These are phyloP conservation scores for Dryadomyces quercus-mongolicae DNA, from an alignment of 2,329 filamentous ascomycete genomes.

Conservation along the genomic window DNA sequence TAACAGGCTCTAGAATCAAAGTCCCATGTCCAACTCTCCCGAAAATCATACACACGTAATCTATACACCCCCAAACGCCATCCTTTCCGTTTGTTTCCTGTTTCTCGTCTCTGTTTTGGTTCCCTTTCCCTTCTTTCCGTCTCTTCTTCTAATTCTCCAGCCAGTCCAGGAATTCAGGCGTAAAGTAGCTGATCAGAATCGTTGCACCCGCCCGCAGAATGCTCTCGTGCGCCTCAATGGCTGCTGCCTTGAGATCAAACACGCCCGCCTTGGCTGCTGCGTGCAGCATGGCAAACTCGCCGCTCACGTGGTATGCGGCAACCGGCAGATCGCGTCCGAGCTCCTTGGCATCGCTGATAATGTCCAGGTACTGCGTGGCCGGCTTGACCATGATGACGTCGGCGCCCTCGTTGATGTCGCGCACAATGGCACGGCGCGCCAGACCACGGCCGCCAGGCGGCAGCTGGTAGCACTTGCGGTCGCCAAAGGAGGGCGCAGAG, in stretches of 20 bases:
- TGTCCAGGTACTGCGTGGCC: slow-evolving; percentile 88
- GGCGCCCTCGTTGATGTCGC: slow-evolving; percentile 87
- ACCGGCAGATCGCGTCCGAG: slow-evolving; percentile 83
- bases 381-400: slow-evolving; percentile 99
- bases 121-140: background rate
- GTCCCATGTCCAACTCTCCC: no score
- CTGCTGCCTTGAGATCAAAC: slow-evolving; percentile 90
- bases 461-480: slow-evolving; percentile 93
- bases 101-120: background rate
- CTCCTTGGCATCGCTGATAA: slow-evolving; percentile 95
- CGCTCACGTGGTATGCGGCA: slow-evolving; percentile 92
- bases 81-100: no score
- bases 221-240: slow-evolving; percentile 85
- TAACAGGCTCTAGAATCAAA: no score
- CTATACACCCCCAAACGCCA: background rate
- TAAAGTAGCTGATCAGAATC: slow-evolving; percentile 91
- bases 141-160: slow-evolving; percentile 20
- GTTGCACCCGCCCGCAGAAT: slow-evolving; percentile 87
- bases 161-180: slow-evolving; percentile 65
- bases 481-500: slow-evolving; percentile 81
- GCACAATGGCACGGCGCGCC: slow-evolving; percentile 75
- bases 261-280: slow-evolving; percentile 92
- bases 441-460: slow-evolving; percentile 86
- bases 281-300: slow-evolving; percentile 97
- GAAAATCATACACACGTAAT: background rate